Percentiles rank a stretch among this genome's conserved stretches.
phyloP scores from a whole-genome alignment of 2,329 filamentous ascomycete genomes.

The Botrytis squamosa region DNA sequence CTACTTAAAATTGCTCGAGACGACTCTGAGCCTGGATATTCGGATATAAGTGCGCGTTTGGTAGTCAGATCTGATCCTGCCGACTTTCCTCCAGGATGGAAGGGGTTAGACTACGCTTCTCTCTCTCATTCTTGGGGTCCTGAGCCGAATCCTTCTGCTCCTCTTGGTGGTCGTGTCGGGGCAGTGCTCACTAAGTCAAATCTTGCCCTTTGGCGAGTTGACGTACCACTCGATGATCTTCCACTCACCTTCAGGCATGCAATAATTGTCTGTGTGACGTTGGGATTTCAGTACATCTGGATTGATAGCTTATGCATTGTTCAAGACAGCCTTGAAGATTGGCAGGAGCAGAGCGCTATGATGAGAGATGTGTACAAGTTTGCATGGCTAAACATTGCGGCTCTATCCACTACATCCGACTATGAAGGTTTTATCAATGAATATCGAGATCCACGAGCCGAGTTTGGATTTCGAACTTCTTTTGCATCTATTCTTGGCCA shows the following conservation, averaged over 20 bases:
- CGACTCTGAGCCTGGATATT: not conserved
- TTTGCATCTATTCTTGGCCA: not conserved
- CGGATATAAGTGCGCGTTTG: not conserved
- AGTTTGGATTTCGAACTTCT: not conserved
- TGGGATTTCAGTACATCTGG: conserved; percentile 3
- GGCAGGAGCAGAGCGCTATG: conserved; percentile 22
- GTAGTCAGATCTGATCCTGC: not conserved
- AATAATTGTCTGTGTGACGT: not conserved
- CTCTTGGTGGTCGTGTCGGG: not conserved
- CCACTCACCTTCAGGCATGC: conserved; percentile 5
- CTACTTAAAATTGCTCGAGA: not conserved
- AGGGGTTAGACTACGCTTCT: not conserved
- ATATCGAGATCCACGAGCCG: not conserved
- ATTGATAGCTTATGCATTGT: conserved; percentile 4
- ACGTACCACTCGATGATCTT: not conserved
- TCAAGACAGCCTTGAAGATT: conserved; percentile 23
- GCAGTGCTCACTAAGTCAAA: not conserved
- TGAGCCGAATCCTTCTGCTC: not conserved
- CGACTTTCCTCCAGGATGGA: not conserved
- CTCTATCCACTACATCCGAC: not conserved
- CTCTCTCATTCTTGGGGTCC: conserved; percentile 4
- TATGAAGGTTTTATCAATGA: not conserved
- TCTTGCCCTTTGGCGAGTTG: not conserved
- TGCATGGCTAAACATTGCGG: not conserved
- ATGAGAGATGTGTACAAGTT: conserved; percentile 27